Percentiles rank a stretch among this genome's conserved stretches.
Evolutionary conservation across 148 eudicot species (phyloP).

Genomic region (Camellia japonica): DNA sequence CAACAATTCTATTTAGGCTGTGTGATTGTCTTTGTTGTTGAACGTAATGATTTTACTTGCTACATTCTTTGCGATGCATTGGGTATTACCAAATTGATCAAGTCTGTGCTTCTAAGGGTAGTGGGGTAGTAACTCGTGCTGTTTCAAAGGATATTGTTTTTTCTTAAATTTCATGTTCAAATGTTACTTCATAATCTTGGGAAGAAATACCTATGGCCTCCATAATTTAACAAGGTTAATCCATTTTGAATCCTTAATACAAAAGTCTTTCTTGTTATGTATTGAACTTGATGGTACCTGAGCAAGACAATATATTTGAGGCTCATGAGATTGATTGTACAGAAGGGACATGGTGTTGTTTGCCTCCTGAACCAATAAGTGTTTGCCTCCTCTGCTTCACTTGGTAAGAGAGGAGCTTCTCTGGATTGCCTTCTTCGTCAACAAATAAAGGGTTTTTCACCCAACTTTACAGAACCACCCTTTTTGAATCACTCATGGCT

Average conservation of each 20-base stretch:
- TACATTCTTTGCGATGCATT: not conserved
- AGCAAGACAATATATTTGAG: not conserved
- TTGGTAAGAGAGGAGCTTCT: too few species aligned
- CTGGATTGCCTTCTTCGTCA: too few species aligned
- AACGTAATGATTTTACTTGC: not conserved
- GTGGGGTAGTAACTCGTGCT: not conserved
- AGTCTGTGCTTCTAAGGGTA: not conserved
- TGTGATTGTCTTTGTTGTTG: not conserved
- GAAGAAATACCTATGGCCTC: not conserved
- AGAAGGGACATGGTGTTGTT: too few species aligned
- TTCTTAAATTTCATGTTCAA: not conserved
- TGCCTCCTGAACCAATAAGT: not conserved
- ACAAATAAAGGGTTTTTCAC: too few species aligned
- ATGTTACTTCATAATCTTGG: constrained; percentile 2
- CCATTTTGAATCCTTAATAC: not conserved
- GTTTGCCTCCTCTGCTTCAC: too few species aligned
- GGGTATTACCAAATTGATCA: constrained; percentile 4
- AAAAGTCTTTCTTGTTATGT: not conserved
- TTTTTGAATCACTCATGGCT: too few species aligned
- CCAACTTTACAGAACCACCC: too few species aligned
- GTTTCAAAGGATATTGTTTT: not conserved
- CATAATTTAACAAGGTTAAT: not conserved
- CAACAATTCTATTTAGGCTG: not conserved
- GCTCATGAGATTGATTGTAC: not conserved
- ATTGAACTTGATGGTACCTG: not conserved